Conservation (phyloP, 2,329 filamentous ascomycete genomes). For the Anthostomella pinea region DNA sequence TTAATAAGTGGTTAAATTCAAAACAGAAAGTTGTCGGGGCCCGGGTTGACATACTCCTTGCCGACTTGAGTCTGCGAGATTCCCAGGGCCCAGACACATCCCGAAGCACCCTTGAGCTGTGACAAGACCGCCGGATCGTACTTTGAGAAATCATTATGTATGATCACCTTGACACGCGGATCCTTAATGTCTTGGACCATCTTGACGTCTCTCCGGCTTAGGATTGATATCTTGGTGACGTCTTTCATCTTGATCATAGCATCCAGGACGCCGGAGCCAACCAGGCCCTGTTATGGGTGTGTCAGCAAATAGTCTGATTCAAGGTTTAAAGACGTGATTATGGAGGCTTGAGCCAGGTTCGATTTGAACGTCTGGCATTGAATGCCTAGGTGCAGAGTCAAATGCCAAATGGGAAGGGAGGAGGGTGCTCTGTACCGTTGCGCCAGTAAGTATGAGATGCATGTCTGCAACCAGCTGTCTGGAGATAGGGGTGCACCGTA, state of each 20-base stretch:
- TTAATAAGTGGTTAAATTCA: slow-evolving; percentile 2
- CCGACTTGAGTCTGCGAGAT: slow-evolving; percentile 58
- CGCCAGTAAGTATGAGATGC: slow-evolving; percentile 67
- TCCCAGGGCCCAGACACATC: slow-evolving; percentile 73
- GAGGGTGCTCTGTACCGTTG: too few relatives aligned
- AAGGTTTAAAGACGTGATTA: neutral
- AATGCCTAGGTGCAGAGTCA: too few relatives aligned
- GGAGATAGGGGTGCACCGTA: too few relatives aligned
- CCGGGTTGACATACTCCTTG: slow-evolving; percentile 47
- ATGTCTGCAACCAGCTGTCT: too few relatives aligned
- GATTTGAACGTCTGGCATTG: neutral
- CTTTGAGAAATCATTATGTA: slow-evolving; percentile 63
- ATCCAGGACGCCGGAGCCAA: slow-evolving; percentile 60
- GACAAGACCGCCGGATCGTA: slow-evolving; percentile 58
- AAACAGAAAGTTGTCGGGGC: too few relatives aligned
- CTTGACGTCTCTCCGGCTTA: slow-evolving; percentile 59
- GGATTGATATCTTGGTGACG: slow-evolving; percentile 64
- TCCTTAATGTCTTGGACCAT: slow-evolving; percentile 58
- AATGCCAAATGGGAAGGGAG: too few relatives aligned
- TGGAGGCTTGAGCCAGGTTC: too few relatives aligned
- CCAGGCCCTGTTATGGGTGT: slow-evolving; percentile 43
- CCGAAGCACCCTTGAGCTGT: slow-evolving; percentile 61
- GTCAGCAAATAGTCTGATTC: neutral
- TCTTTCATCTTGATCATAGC: slow-evolving; percentile 56
- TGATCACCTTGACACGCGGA: slow-evolving; percentile 61